Evolutionary conservation across 805 yeast species (phyloP).

Genomic region (Sugiyamaella valdiviana): DNA sequence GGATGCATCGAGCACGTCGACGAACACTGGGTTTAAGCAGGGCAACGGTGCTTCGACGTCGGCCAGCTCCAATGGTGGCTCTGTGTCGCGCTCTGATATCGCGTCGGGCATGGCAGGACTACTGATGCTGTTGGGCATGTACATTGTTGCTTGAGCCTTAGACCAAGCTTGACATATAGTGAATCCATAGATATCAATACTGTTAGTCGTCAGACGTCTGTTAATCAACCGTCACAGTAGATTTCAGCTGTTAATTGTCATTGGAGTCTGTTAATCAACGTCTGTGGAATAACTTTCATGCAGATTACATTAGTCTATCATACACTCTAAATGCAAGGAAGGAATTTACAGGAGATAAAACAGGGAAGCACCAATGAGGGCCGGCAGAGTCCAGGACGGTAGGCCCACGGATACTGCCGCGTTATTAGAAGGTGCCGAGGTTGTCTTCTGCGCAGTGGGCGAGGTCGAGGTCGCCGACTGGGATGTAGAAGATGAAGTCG

Average conservation of each 20-base stretch:
- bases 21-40: neutral
- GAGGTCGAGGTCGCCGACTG: neutral
- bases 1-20: neutral
- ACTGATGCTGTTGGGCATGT: neutral
- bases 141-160: neutral
- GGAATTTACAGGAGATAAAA: neutral
- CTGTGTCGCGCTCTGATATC: neutral
- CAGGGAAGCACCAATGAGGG: neutral
- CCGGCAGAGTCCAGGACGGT: neutral
- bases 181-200: too few relatives aligned
- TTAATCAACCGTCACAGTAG: too few relatives aligned
- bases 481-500: constrained; percentile 1
- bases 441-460: neutral
- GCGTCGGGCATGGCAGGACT: neutral
- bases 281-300: too few relatives aligned
- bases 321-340: neutral
- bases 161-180: too few relatives aligned
- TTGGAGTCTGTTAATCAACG: too few relatives aligned
- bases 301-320: neutral
- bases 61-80: neutral
- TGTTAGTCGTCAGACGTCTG: too few relatives aligned
- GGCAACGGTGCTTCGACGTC: neutral
- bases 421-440: neutral
- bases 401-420: neutral
- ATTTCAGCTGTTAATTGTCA: too few relatives aligned